Base-by-base conservation (phyloP, 108 stramenopile genomes). In the Cyclotella distinguenda region DNA sequence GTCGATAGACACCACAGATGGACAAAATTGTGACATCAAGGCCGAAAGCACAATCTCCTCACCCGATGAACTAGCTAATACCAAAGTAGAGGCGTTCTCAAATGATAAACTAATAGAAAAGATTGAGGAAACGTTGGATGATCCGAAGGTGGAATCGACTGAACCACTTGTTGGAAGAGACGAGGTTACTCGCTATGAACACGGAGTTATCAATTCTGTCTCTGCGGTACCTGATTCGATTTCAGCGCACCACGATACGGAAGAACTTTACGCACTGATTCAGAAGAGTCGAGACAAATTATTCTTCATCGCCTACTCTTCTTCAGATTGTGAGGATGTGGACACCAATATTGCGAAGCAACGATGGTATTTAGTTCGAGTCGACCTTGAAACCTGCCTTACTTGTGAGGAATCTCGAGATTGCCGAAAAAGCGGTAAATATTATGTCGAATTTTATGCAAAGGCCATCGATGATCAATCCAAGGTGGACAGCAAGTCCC, bases 381-480 rank as follows among this genome's bases (percentile, higher is more conserved):
- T 66, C 19, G 73, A 74, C 39, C 28, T 74, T 16, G 31, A 51
- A n/a, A 64, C 56, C 5, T 66, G 73, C 35, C 0, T 39, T 2
- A 18, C 39, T 0, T 6, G 52, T 15, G 42, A 66, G 19, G 36
- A 59, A 44, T 21, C 63, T 4, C 35, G 26, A 39, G 32, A 66
- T 28, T 74, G 65, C 35, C 21, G 42, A 30, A 43, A 25, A 13
- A 74, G 36, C 11, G 73, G 73, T 0, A 34, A 12, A 30, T 74
- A 74, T 36, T 74, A 74, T 44, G 73, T 74, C 8, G 73, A 74
- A 32, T 74, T 66, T 39, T 74, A 66, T 43, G 13, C 73, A 9
- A 74, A 74, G 30, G 46, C 73, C 9, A 40, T 54, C 13, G 46
- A 43, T 48, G 72, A 73, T 31, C 25, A 58, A 44, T 35, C 59